Evolutionary conservation across 1,284 basidiomycete genomes (phyloP).

Genomic region (Sparassis latifolia): DNA sequence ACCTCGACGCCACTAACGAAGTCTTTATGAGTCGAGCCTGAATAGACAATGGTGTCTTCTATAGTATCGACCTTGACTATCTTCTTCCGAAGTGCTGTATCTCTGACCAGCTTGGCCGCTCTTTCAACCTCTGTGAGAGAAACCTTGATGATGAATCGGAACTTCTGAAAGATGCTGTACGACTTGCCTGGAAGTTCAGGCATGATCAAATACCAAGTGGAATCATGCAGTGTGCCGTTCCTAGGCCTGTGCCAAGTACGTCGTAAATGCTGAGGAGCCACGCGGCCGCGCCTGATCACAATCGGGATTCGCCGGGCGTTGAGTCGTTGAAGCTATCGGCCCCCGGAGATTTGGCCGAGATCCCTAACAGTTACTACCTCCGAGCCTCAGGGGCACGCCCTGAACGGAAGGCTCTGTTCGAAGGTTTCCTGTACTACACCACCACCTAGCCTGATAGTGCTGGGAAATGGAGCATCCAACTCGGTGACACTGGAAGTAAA

Average conservation of each 20-base stretch:
- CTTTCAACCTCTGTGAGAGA: constrained; percentile 61
- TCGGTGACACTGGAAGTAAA: too few species aligned
- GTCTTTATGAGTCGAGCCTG: constrained; percentile 47
- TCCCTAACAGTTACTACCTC: background rate
- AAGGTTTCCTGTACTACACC: background rate
- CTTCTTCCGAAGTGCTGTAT: constrained; percentile 48
- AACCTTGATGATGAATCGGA: too few species aligned
- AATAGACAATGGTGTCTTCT: constrained; percentile 69
- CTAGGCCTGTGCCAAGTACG: too few species aligned
- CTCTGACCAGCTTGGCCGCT: constrained; percentile 53
- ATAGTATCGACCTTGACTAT: constrained; percentile 54
- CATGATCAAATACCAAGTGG: constrained; percentile 29
- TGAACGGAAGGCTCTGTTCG: too few species aligned
- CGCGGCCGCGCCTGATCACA: too few species aligned
- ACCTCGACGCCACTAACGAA: constrained; percentile 47
- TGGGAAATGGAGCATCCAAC: background rate
- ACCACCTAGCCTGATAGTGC: background rate
- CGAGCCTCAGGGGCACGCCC: background rate
- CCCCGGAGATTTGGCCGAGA: background rate
- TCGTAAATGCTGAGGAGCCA: too few species aligned
- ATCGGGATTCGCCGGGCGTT: background rate
- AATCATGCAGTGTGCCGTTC: too few species aligned
- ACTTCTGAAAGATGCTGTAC: too few species aligned
- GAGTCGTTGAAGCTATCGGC: background rate
- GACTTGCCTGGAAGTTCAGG: constrained; percentile 59